These are phyloP conservation scores for Globisporangium lucens DNA, from an alignment of 352 stramenopile species.

Conservation along the genomic window DNA sequence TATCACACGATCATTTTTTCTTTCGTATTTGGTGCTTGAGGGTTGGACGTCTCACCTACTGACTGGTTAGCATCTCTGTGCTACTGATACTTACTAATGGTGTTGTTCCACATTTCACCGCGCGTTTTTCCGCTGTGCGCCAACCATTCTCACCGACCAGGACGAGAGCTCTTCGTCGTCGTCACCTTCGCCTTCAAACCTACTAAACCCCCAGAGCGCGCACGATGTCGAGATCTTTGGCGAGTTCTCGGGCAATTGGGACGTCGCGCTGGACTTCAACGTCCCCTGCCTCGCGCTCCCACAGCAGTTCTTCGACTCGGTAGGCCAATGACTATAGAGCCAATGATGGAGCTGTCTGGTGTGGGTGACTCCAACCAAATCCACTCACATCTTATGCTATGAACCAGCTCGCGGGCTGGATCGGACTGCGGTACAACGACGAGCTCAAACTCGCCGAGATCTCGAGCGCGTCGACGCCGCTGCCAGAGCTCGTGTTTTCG, in stretches of 20 bases:
- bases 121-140: constrained; percentile 26
- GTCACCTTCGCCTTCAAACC: not conserved
- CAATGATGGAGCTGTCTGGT: not conserved
- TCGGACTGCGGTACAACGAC: constrained; percentile 43
- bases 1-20: not conserved
- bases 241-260: constrained; percentile 54
- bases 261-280: constrained; percentile 60
- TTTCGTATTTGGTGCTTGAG: too few relatives aligned
- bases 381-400: not conserved
- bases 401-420: constrained; percentile 49
- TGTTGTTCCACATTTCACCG: constrained; percentile 35
- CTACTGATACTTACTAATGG: too few relatives aligned
- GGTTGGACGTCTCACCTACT: too few relatives aligned
- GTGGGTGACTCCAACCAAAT: too few relatives aligned
- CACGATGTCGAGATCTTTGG: constrained; percentile 40
- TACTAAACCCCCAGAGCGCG: not conserved
- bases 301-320: constrained; percentile 59
- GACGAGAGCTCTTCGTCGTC: not conserved
- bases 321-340: constrained; percentile 13
- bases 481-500: constrained; percentile 47
- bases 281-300: constrained; percentile 52
- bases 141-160: constrained; percentile 9
- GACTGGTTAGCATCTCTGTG: too few relatives aligned
- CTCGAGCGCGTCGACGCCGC: constrained; percentile 1
- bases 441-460: constrained; percentile 47